Percentiles rank a stretch among this genome's conserved stretches.
phyloP scores from a whole-genome alignment of 306 rosid genomes.

The Oxytropis ochrocephala region DNA sequence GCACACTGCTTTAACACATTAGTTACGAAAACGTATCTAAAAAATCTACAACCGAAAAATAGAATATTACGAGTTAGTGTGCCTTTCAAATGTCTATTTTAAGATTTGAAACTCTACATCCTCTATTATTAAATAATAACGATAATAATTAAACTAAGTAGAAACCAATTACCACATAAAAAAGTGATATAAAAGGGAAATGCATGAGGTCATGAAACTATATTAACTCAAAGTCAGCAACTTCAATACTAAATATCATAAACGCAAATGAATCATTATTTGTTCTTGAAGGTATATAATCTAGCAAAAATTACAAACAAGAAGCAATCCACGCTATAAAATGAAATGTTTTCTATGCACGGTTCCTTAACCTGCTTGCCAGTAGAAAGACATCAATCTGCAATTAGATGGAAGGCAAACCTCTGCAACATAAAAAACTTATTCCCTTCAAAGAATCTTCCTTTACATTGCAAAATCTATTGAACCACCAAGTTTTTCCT shows the following conservation, averaged over 20 bases:
- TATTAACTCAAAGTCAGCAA: not conserved
- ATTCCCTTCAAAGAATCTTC: not conserved
- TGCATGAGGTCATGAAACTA: not conserved
- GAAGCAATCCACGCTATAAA: not conserved
- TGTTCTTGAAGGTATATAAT: not conserved
- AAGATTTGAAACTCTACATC: not conserved
- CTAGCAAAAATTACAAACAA: not conserved
- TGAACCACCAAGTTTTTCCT: not conserved
- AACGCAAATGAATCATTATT: not conserved
- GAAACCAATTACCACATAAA: not conserved
- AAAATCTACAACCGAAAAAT: not conserved
- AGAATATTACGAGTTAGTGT: not conserved
- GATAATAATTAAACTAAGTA: not conserved
- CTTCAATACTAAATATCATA: not conserved
- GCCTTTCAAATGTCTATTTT: not conserved
- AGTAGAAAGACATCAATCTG: no score
- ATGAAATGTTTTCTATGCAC: not conserved
- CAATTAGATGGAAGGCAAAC: no score
- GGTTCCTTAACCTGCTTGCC: not conserved
- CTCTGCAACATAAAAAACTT: no score
- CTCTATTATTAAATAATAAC: not conserved
- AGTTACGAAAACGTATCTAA: not conserved
- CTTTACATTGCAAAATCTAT: not conserved
- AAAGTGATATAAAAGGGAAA: not conserved
- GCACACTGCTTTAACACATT: not conserved